Conservation (phyloP, 768 basidiomycete genomes). For the Vishniacozyma victoriae region DNA sequence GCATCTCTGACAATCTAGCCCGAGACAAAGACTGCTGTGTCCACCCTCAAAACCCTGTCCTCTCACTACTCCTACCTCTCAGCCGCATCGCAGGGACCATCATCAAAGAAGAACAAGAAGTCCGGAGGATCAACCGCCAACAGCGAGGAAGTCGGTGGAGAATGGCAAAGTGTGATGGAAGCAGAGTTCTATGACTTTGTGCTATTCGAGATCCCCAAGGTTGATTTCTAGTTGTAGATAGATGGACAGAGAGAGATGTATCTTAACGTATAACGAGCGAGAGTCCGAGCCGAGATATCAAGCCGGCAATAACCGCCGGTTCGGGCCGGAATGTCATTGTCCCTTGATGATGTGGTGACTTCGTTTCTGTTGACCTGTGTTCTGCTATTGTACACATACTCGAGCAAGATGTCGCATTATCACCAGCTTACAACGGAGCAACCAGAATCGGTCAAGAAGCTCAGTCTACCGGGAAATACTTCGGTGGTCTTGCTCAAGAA, state of each 20-base stretch:
- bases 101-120: conserved; percentile 49
- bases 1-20: conserved; percentile 55
- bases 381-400: too few relatives aligned
- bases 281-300: not conserved
- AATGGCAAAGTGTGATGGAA: conserved; percentile 87
- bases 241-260: not conserved
- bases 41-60: conserved; percentile 66
- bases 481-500: conserved; percentile 31
- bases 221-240: conserved; percentile 46
- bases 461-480: conserved; percentile 27
- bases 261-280: conserved; percentile 3
- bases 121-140: conserved; percentile 47
- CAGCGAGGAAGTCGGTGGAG: conserved; percentile 70
- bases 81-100: conserved; percentile 56
- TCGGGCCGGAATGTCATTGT: too few relatives aligned
- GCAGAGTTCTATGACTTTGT: conserved; percentile 96
- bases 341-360: too few relatives aligned
- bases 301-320: not conserved
- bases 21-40: conserved; percentile 75
- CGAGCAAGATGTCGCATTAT: conserved; percentile 35
- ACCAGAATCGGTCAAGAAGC: conserved; percentile 24
- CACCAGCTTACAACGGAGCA: conserved; percentile 32
- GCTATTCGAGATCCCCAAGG: conserved; percentile 87
- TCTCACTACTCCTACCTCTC: conserved; percentile 73
- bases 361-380: too few relatives aligned